Conservation (phyloP, 2,329 filamentous ascomycete genomes). For the Fusarium sp. region DNA sequence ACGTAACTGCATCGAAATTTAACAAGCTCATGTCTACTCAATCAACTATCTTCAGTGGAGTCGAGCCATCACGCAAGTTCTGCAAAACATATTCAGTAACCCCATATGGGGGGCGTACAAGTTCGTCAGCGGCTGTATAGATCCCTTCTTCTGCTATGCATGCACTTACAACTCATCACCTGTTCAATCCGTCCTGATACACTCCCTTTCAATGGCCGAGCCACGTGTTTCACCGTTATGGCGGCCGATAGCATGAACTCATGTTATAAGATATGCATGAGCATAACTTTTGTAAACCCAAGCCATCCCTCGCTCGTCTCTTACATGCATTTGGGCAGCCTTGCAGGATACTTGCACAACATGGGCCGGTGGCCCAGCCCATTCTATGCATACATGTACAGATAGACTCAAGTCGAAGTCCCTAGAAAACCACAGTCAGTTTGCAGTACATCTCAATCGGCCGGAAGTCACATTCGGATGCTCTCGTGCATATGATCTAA, state of each 20-base stretch:
- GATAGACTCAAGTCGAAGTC: slow-evolving; percentile 5
- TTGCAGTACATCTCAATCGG: slow-evolving; percentile 1
- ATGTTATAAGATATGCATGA: slow-evolving; percentile 4
- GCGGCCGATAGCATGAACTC: slow-evolving; percentile 1
- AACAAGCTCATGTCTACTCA: too few species aligned
- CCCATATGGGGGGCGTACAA: not conserved
- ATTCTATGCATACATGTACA: slow-evolving; percentile 15
- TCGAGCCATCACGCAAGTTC: not conserved
- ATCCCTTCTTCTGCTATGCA: slow-evolving; percentile 1
- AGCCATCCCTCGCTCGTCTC: slow-evolving; percentile 1
- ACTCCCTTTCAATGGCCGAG: not conserved
- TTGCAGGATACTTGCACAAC: slow-evolving; percentile 18
- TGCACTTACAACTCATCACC: slow-evolving; percentile 1
- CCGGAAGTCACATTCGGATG: slow-evolving; percentile 1
- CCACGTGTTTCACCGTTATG: not conserved
- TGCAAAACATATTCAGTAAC: not conserved
- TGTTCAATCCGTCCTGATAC: not conserved
- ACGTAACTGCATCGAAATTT: too few species aligned
- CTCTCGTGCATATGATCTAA: not conserved
- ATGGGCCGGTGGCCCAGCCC: not conserved
- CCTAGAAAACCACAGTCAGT: slow-evolving; percentile 5
- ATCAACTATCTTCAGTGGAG: not conserved
- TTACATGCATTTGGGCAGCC: slow-evolving; percentile 17
- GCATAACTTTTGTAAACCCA: slow-evolving; percentile 8
- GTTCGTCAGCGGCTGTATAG: not conserved